Percentiles rank a stretch among this genome's conserved stretches.
Conservation (phyloP, 176 grass and related monocot genomes). For the Canna indica region DNA sequence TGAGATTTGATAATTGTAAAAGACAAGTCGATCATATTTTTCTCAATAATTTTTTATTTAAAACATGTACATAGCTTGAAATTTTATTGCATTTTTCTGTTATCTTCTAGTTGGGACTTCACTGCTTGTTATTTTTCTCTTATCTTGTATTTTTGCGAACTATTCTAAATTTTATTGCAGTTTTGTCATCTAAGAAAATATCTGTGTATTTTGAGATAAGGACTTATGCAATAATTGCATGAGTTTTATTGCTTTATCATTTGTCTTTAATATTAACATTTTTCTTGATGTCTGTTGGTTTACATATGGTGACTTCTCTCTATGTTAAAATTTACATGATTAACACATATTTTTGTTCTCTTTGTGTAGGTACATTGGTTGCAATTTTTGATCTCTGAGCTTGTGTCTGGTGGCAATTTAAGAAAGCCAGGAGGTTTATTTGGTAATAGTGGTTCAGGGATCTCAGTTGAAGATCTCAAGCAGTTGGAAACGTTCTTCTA, state of each 20-base stretch:
- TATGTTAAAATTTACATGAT: neutral
- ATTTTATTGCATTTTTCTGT: no score
- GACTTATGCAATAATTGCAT: neutral
- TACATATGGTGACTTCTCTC: neutral
- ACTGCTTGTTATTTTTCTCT: no score
- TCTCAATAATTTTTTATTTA: no score
- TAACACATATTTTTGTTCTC: neutral
- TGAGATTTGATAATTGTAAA: no score
- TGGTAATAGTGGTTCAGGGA: slow-evolving; percentile 95
- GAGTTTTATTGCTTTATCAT: neutral
- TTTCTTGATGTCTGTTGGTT: neutral
- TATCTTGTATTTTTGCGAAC: no score
- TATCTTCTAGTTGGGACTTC: no score
- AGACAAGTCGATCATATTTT: no score
- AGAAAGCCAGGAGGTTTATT: slow-evolving; percentile 93
- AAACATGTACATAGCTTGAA: no score
- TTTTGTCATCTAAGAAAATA: neutral
- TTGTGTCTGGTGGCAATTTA: slow-evolving; percentile 92
- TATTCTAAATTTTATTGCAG: neutral
- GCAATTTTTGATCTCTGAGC: slow-evolving; percentile 94
- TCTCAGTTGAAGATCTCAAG: slow-evolving; percentile 93
- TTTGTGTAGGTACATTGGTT: slow-evolving; percentile 81
- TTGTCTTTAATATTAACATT: neutral
- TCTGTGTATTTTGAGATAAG: neutral
- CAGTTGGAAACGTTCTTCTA: slow-evolving; percentile 97